Percentiles rank a stretch among this genome's conserved stretches.
Evolutionary conservation across 306 rosid species (phyloP).

Genomic region (Arachis hypogaea): DNA sequence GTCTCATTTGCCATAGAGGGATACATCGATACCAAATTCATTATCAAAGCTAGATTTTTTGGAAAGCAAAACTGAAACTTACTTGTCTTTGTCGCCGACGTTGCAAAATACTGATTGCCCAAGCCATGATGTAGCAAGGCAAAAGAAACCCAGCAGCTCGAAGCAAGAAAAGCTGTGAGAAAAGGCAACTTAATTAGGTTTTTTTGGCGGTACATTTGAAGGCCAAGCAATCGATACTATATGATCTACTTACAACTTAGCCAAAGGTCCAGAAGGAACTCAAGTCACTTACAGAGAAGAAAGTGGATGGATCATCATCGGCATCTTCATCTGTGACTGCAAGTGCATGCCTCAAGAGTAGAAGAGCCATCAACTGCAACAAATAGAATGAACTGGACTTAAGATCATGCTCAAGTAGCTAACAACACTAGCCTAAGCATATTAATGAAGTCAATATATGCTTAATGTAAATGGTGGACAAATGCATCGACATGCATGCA

Average conservation of each 20-base stretch:
- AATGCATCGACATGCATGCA: background rate
- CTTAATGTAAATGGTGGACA: background rate
- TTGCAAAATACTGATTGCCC: slow-evolving; percentile 90
- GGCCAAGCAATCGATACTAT: slow-evolving; percentile 3
- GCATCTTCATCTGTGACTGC: slow-evolving; percentile 61
- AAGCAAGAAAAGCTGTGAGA: slow-evolving; percentile 76
- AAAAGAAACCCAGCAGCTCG: slow-evolving; percentile 89
- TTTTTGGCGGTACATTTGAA: background rate
- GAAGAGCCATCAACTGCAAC: slow-evolving; percentile 79
- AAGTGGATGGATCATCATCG: slow-evolving; percentile 70
- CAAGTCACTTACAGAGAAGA: slow-evolving; percentile 67
- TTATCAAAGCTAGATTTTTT: background rate
- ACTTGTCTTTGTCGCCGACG: slow-evolving; percentile 90
- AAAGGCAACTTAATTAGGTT: slow-evolving; percentile 39
- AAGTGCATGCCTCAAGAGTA: slow-evolving; percentile 76
- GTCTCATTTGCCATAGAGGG: too few relatives aligned
- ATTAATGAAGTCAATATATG: background rate
- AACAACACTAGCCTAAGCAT: background rate
- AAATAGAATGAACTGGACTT: slow-evolving; percentile 33
- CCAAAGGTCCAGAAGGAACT: slow-evolving; percentile 15
- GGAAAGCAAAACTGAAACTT: background rate
- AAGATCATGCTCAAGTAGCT: slow-evolving; percentile 6
- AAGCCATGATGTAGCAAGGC: slow-evolving; percentile 94
- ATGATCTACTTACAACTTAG: background rate
- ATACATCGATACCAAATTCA: background rate